Evolutionary conservation across 2,329 filamentous ascomycete species (phyloP).

Genomic region (Orbilia ellipsospora): DNA sequence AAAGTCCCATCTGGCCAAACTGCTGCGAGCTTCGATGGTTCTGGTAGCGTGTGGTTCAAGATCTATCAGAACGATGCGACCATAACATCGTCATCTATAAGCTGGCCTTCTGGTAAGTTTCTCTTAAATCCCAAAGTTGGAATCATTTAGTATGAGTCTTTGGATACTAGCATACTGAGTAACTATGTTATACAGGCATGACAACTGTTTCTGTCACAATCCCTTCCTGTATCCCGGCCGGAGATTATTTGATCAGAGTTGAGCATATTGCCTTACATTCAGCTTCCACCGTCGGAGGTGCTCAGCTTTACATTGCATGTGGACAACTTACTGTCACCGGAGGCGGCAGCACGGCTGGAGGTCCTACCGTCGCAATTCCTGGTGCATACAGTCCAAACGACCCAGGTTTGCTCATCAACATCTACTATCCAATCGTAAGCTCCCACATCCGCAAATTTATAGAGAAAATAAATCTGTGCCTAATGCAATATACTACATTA

Average conservation of each 20-base stretch:
- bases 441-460: constrained; percentile 3
- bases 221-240: constrained; percentile 62
- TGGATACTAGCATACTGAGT: neutral
- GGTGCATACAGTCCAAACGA: constrained; percentile 61
- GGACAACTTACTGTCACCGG: constrained; percentile 64
- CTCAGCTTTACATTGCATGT: constrained; percentile 65
- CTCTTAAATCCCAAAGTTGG: neutral
- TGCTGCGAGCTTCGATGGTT: constrained; percentile 60
- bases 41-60: constrained; percentile 63
- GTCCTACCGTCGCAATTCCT: constrained; percentile 61
- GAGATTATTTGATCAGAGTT: constrained; percentile 65
- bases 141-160: neutral
- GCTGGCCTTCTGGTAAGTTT: constrained; percentile 42
- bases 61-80: constrained; percentile 61
- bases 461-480: constrained; percentile 11
- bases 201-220: constrained; percentile 61
- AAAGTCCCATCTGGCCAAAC: constrained; percentile 57
- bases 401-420: constrained; percentile 57
- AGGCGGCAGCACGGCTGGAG: constrained; percentile 62
- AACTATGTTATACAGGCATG: constrained; percentile 3
- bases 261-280: constrained; percentile 66
- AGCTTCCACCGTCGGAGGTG: constrained; percentile 60
- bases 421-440: constrained; percentile 59
- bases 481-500: constrained; percentile 1
- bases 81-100: constrained; percentile 53